Evolutionary conservation across 352 stramenopile species (phyloP).

Genomic region (Pythium dissimile): DNA sequence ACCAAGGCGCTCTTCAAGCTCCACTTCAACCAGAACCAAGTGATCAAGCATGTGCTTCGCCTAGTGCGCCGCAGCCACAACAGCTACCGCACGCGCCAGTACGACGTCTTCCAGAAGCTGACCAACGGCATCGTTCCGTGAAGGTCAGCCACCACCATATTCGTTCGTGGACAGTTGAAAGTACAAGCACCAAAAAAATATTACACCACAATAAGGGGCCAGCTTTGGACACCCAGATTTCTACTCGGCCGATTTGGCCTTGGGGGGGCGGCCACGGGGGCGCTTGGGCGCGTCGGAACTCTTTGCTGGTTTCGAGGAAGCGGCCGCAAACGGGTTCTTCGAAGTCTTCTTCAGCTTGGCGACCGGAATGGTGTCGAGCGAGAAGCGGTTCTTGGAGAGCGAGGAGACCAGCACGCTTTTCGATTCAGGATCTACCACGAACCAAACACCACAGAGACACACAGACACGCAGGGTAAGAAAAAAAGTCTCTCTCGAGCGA

Average conservation of each 20-base stretch:
- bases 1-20: conserved; percentile 82
- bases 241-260: conserved; percentile 8
- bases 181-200: conserved; percentile 13
- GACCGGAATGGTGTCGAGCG: conserved; percentile 70
- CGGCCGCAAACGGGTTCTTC: conserved; percentile 81
- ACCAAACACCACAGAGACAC: too few species aligned
- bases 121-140: conserved; percentile 90
- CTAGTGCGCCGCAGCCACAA: conserved; percentile 89
- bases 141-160: too few species aligned
- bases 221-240: too few species aligned
- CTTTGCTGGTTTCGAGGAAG: conserved; percentile 10
- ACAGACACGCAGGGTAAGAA: neutral
- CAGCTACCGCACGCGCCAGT: conserved; percentile 88
- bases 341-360: conserved; percentile 77
- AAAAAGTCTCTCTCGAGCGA: too few species aligned
- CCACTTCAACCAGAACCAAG: conserved; percentile 77
- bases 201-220: conserved; percentile 8
- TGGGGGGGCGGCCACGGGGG: conserved; percentile 14
- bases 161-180: conserved; percentile 3
- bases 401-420: conserved; percentile 62
- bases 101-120: conserved; percentile 90
- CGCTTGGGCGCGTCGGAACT: neutral
- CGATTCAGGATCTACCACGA: conserved; percentile 33
- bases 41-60: conserved; percentile 89
- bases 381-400: conserved; percentile 71